phyloP scores from a whole-genome alignment of 192 early-diverging fungal genomes.

The Dissophora globulifera region DNA sequence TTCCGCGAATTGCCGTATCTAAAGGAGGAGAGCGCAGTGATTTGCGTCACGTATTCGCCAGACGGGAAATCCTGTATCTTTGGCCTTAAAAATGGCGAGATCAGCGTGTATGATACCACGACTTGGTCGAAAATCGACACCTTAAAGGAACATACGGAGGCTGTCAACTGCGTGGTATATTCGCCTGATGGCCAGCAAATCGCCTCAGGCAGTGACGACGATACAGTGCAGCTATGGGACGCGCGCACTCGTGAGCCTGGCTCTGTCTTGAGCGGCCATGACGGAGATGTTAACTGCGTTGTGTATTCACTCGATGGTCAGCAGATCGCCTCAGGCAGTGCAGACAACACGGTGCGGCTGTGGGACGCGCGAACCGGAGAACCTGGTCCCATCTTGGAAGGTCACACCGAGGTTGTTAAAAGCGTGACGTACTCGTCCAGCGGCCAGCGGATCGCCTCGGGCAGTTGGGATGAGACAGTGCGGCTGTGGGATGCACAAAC shows the following conservation, averaged over 20 bases:
- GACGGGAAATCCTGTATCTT: constrained; percentile 1
- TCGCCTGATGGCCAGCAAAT: neutral
- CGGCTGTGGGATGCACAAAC: too few relatives aligned
- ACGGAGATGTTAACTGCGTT: too few relatives aligned
- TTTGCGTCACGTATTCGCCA: neutral
- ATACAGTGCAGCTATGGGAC: too few relatives aligned
- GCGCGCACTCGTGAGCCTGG: too few relatives aligned
- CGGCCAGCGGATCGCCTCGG: neutral
- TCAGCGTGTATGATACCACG: neutral
- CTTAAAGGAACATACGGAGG: neutral
- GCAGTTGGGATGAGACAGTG: neutral
- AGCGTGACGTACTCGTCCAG: too few relatives aligned
- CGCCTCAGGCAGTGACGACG: too few relatives aligned
- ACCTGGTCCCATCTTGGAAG: neutral
- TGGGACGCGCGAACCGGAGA: neutral
- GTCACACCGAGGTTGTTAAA: neutral
- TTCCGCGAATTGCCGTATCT: constrained; percentile 6
- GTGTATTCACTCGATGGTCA: too few relatives aligned
- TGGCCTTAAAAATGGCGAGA: neutral
- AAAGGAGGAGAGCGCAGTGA: neutral
- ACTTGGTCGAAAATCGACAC: neutral
- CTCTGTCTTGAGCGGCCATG: too few relatives aligned
- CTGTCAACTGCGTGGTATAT: neutral
- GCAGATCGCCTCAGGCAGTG: neutral
- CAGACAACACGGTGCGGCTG: neutral